phyloP scores from a whole-genome alignment of 2,329 filamentous ascomycete species.

The Plectosphaerella sp. region DNA sequence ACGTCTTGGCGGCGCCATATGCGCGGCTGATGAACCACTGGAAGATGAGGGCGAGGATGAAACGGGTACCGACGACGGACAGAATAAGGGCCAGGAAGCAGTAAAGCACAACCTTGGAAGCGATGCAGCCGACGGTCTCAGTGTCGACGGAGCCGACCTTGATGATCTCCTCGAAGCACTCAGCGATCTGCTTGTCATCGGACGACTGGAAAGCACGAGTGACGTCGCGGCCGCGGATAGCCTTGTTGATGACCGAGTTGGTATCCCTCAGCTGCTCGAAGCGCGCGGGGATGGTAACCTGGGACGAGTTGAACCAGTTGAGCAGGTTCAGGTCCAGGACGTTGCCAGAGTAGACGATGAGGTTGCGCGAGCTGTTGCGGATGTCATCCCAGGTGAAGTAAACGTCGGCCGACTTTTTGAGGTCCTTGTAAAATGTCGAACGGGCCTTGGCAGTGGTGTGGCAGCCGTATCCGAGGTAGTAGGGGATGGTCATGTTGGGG shows the following conservation, averaged over 20 bases:
- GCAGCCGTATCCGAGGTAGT: constrained; percentile 83
- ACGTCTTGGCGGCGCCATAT: constrained; percentile 82
- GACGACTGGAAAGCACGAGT: constrained; percentile 81
- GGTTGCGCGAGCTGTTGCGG: constrained; percentile 80
- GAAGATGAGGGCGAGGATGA: constrained; percentile 84
- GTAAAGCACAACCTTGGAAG: constrained; percentile 94
- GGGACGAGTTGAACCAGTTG: constrained; percentile 79
- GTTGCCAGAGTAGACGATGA: constrained; percentile 90
- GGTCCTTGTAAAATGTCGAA: constrained; percentile 66
- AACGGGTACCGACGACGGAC: constrained; percentile 80
- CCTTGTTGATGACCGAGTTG: constrained; percentile 50
- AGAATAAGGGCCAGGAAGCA: constrained; percentile 89
- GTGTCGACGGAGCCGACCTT: constrained; percentile 96
- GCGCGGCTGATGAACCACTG: constrained; percentile 92
- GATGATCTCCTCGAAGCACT: constrained; percentile 89
- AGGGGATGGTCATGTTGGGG: constrained; percentile 68
- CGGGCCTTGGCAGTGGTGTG: constrained; percentile 72
- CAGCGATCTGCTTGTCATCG: constrained; percentile 73
- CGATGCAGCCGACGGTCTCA: constrained; percentile 94
- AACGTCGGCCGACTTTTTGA: constrained; percentile 73
- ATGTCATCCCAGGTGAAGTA: constrained; percentile 97
- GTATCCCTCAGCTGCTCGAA: constrained; percentile 79
- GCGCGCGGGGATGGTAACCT: constrained; percentile 69
- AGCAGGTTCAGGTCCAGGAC: constrained; percentile 88
- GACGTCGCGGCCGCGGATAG: constrained; percentile 78